Evolutionary conservation across 805 yeast genomes (phyloP).

Genomic region (Starmerella apicola): DNA sequence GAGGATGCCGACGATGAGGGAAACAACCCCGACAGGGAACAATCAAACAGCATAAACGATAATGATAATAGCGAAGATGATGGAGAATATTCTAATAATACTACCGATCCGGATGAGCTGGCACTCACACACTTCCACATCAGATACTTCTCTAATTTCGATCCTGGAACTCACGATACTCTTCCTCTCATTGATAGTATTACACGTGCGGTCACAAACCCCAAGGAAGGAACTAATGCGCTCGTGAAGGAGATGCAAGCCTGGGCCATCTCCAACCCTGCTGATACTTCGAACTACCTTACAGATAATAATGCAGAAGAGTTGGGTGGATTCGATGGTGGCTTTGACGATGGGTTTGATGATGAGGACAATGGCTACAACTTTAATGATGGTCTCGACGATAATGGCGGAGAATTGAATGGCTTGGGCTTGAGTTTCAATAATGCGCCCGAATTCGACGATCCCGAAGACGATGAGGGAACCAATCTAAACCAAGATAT

Average conservation of each 20-base stretch:
- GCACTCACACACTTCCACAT: constrained; percentile 12
- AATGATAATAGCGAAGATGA: not conserved
- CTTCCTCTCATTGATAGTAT: constrained; percentile 11
- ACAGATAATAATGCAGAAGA: not conserved
- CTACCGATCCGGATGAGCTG: not conserved
- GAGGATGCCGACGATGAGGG: not conserved
- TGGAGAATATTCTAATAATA: not conserved
- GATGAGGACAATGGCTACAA: constrained; percentile 1
- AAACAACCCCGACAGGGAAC: not conserved
- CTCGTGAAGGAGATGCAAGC: constrained; percentile 15
- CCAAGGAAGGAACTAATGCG: constrained; percentile 15
- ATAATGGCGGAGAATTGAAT: not conserved
- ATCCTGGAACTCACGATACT: constrained; percentile 14
- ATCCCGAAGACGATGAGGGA: constrained; percentile 1
- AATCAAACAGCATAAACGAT: no score
- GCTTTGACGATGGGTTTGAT: not conserved
- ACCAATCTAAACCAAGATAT: not conserved
- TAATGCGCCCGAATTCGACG: constrained; percentile 23
- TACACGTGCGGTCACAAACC: constrained; percentile 14
- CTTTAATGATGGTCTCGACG: constrained; percentile 2
- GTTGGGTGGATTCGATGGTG: not conserved
- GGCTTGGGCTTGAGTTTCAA: constrained; percentile 2
- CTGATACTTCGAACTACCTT: constrained; percentile 3
- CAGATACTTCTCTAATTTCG: constrained; percentile 22
- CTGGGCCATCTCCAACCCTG: constrained; percentile 17